A percentile compares a stretch with the other conserved stretches of the same genome.
These are phyloP conservation scores for Colletotrichum destructivum DNA, from an alignment of 2,329 filamentous ascomycete species.

Conservation along the genomic window DNA sequence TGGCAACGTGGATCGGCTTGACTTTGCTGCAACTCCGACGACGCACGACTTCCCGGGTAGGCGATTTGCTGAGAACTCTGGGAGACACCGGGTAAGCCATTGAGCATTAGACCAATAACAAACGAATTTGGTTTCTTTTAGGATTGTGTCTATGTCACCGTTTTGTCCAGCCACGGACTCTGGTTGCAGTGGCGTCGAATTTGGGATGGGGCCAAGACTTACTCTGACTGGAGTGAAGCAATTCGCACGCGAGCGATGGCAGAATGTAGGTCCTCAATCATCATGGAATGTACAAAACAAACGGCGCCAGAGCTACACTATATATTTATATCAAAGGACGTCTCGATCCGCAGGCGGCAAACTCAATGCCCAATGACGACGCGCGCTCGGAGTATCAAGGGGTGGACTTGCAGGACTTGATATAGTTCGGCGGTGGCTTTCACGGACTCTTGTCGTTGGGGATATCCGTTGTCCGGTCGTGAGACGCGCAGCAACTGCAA, in stretches of 20 bases:
- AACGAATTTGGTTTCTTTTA: no score
- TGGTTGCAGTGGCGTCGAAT: background rate
- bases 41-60: slow-evolving; percentile 42
- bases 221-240: slow-evolving; percentile 64
- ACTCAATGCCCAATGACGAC: slow-evolving; percentile 26
- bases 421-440: slow-evolving; percentile 36
- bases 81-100: background rate
- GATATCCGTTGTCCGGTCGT: slow-evolving; percentile 51
- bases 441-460: slow-evolving; percentile 46
- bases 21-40: slow-evolving; percentile 48
- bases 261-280: slow-evolving; percentile 59
- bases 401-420: slow-evolving; percentile 36
- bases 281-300: slow-evolving; percentile 43
- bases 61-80: slow-evolving; percentile 33
- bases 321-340: slow-evolving; percentile 26
- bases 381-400: slow-evolving; percentile 34
- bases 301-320: slow-evolving; percentile 25
- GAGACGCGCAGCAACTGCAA: slow-evolving; percentile 20
- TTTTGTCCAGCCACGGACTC: background rate
- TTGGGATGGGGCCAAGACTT: slow-evolving; percentile 47
- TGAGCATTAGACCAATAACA: background rate
- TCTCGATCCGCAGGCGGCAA: slow-evolving; percentile 26
- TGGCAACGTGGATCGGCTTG: slow-evolving; percentile 44
- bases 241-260: slow-evolving; percentile 63
- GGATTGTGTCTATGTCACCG: background rate